A percentile compares a stretch with the other conserved stretches of the same genome.
Evolutionary conservation across 73 alveolate species (phyloP).

Genomic region (Symbiodinium pilosum): DNA sequence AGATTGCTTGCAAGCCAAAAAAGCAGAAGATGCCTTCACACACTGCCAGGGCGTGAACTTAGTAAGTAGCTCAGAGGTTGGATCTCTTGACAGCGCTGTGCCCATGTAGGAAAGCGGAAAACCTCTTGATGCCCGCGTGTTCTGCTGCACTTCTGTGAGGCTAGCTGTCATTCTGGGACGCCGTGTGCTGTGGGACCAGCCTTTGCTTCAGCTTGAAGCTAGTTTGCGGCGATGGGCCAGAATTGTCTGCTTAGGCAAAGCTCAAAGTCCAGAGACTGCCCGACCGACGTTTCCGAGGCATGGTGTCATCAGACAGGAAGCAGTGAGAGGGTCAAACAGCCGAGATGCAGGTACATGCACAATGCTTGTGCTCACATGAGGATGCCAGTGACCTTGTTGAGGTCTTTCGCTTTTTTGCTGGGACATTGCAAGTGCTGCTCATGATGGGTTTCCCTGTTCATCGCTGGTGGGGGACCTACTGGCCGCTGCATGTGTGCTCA

Average conservation of each 20-base stretch:
- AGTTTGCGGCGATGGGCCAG: background rate
- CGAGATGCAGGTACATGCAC: no score
- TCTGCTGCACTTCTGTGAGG: background rate
- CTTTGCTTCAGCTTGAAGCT: background rate
- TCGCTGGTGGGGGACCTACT: conserved; percentile 29
- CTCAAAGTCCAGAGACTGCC: conserved; percentile 15
- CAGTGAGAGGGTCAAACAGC: no score
- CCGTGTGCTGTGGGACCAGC: conserved; percentile 67
- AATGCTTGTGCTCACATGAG: no score
- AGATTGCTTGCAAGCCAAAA: background rate
- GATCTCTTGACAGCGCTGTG: background rate
- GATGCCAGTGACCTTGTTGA: background rate
- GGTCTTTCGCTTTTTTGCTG: conserved; percentile 85
- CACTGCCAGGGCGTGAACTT: background rate
- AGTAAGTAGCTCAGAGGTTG: background rate
- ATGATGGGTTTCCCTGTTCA: conserved; percentile 81
- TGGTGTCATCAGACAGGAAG: background rate
- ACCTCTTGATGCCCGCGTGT: no score
- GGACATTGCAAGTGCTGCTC: conserved; percentile 58
- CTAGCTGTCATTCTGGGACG: conserved; percentile 70
- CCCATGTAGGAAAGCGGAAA: background rate
- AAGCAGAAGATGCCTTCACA: no score
- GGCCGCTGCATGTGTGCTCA: no score
- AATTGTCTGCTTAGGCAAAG: background rate
- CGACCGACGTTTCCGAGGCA: background rate